These are phyloP conservation scores for Dichotomopilus funicola DNA, from an alignment of 2,329 filamentous ascomycete genomes.

Conservation along the genomic window DNA sequence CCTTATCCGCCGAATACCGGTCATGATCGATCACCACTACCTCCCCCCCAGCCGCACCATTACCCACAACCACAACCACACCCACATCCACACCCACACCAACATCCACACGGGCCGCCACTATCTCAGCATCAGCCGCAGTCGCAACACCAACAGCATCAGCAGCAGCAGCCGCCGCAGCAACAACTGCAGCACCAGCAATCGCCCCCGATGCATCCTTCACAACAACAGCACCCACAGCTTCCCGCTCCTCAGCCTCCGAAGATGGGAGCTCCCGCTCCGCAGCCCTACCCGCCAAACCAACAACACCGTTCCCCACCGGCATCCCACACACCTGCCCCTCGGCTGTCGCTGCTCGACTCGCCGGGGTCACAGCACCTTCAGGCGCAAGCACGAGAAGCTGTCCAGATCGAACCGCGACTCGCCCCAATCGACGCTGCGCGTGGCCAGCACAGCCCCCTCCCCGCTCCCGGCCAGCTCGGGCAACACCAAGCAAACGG, in stretches of 20 bases:
- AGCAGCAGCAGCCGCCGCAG: background rate
- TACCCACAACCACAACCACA: slow-evolving; percentile 3
- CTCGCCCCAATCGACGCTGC: slow-evolving; percentile 36
- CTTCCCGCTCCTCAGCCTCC: slow-evolving; percentile 27
- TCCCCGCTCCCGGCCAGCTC: background rate
- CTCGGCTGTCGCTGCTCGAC: slow-evolving; percentile 26
- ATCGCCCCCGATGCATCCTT: slow-evolving; percentile 18
- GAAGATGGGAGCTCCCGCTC: slow-evolving; percentile 26
- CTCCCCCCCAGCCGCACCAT: slow-evolving; percentile 26
- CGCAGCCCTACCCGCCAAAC: slow-evolving; percentile 22
- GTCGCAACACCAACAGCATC: background rate
- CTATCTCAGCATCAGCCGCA: background rate
- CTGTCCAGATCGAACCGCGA: slow-evolving; percentile 31
- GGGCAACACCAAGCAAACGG: background rate
- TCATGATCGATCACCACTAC: slow-evolving; percentile 33
- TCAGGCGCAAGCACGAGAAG: slow-evolving; percentile 37
- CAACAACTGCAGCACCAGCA: background rate
- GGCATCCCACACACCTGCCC: slow-evolving; percentile 15
- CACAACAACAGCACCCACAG: slow-evolving; percentile 4
- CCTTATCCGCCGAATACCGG: slow-evolving; percentile 25
- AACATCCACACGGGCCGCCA: background rate
- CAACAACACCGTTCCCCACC: background rate
- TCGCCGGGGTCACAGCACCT: slow-evolving; percentile 41
- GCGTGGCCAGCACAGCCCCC: slow-evolving; percentile 25
- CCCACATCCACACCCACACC: slow-evolving; percentile 8